Evolutionary conservation across 1,284 basidiomycete species (phyloP), one percentile per base, ranked within the genome.

Genomic region (Cryptococcus floricola): DNA sequence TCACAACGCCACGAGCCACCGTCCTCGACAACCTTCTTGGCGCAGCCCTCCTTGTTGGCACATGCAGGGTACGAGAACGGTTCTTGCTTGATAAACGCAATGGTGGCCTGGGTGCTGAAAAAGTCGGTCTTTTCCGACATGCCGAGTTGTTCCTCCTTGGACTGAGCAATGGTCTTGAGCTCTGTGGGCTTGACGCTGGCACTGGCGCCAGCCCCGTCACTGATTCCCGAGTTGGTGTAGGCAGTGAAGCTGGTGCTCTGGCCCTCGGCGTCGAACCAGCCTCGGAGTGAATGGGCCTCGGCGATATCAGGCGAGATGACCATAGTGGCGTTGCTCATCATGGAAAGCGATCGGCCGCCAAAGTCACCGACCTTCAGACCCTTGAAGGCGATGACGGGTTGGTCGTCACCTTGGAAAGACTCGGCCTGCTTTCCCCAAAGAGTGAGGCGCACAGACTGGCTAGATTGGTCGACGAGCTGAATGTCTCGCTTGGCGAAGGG

Each of bases 351-450:
- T 53, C 89, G 84, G 82, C 94, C 95, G 67, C 89, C 89, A 74
- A 91, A 99, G 66, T 98, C 95, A 42, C 91, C 87, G 42, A 98
- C 91, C 77, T 89, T 94, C 67, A 92, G 91, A 23, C 91, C 89
- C 79, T 96, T 97, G 83, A 96, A 92, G 2, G 94, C 95, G 59
- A 93, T 82, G 19, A 96, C 85, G 10, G 89, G 84, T 53, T 79
- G 63, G 42, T 84, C 81, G 4, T 79, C 74, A 14, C 77, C 74
- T 3, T 75, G 75, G 72, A 87, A 98, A 47, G 83, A 83, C 71
- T 98, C 93, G 1, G 95, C 96, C 72, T 90, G 88, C 74, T 90
- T 93, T 31, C 95, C 96, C 95, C 96, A 99, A 6, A 98, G 80
- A 3, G 96, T 98, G 62, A 98, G 75, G 31, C 90, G 84, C 39